A percentile compares a stretch with the other conserved stretches of the same genome.
These are phyloP conservation scores for Pythium sp. DNA, from an alignment of 352 stramenopile genomes.

Conservation along the genomic window DNA sequence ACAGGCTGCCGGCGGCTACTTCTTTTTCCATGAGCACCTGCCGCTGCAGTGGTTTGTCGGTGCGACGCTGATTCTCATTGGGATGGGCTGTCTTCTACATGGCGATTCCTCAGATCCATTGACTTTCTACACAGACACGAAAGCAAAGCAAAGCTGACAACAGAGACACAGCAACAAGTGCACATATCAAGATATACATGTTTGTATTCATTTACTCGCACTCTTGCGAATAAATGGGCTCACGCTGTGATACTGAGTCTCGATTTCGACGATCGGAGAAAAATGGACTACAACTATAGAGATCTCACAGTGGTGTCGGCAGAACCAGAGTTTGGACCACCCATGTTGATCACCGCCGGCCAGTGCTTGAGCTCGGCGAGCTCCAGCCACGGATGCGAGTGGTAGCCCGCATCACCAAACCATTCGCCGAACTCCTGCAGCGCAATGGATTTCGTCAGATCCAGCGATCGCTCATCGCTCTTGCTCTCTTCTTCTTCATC, in stretches of 20 bases:
- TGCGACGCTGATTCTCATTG: constrained; percentile 65
- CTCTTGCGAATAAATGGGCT: not conserved
- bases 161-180: not conserved
- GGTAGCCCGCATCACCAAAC: constrained; percentile 67
- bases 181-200: constrained; percentile 17
- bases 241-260: not conserved
- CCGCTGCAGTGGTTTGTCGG: constrained; percentile 74
- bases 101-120: constrained; percentile 31
- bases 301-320: not conserved
- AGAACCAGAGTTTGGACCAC: constrained; percentile 17
- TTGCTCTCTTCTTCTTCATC: constrained; percentile 27
- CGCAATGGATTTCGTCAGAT: constrained; percentile 43
- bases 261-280: constrained; percentile 6
- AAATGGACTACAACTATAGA: not conserved
- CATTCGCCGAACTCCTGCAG: constrained; percentile 72
- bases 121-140: not conserved
- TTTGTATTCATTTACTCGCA: not conserved
- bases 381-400: constrained; percentile 75
- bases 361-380: constrained; percentile 76
- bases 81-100: constrained; percentile 65
- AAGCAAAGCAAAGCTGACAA: constrained; percentile 29
- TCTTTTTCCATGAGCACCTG: constrained; percentile 73
- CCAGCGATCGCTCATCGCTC: constrained; percentile 23
- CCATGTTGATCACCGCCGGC: constrained; percentile 72
- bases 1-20: constrained; percentile 45